These are phyloP conservation scores for Udeniomyces megalosporus DNA, from an alignment of 768 basidiomycete species.

Conservation along the genomic window DNA sequence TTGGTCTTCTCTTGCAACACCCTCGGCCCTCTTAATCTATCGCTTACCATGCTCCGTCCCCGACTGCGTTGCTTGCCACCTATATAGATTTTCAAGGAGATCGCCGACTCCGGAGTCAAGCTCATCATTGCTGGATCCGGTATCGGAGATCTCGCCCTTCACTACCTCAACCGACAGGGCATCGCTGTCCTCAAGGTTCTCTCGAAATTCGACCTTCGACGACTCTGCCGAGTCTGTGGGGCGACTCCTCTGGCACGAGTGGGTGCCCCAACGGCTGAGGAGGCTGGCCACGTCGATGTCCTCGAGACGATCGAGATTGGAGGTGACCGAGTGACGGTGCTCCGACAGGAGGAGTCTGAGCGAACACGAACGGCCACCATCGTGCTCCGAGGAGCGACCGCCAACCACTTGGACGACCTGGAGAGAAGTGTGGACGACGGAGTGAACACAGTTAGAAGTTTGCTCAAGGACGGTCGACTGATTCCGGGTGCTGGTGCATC, in stretches of 20 bases:
- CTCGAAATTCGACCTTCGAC: constrained; percentile 91
- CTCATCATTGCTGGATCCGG: constrained; percentile 84
- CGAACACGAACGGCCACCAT: constrained; percentile 82
- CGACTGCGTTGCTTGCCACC: no score
- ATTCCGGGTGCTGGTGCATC: constrained; percentile 89
- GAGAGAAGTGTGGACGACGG: constrained; percentile 95
- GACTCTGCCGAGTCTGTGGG: constrained; percentile 84
- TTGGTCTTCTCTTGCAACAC: constrained; percentile 24
- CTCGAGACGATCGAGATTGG: constrained; percentile 94
- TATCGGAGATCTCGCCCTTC: constrained; percentile 87
- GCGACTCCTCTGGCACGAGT: constrained; percentile 91
- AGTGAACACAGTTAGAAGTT: constrained; percentile 81
- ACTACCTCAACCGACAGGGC: constrained; percentile 84
- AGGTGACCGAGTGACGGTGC: constrained; percentile 91
- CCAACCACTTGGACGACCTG: constrained; percentile 85
- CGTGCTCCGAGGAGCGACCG: constrained; percentile 84
- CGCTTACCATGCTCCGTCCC: no score
- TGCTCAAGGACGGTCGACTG: constrained; percentile 75
- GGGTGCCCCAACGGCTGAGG: constrained; percentile 89
- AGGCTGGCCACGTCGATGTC: constrained; percentile 82
- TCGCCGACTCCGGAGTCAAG: constrained; percentile 86
- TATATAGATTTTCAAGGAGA: constrained; percentile 79
- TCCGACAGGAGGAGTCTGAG: constrained; percentile 63
- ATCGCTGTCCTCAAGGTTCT: constrained; percentile 94
- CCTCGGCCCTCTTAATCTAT: no score